phyloP scores from a whole-genome alignment of 768 basidiomycete genomes.

The Boletus rufocinnamomeus region DNA sequence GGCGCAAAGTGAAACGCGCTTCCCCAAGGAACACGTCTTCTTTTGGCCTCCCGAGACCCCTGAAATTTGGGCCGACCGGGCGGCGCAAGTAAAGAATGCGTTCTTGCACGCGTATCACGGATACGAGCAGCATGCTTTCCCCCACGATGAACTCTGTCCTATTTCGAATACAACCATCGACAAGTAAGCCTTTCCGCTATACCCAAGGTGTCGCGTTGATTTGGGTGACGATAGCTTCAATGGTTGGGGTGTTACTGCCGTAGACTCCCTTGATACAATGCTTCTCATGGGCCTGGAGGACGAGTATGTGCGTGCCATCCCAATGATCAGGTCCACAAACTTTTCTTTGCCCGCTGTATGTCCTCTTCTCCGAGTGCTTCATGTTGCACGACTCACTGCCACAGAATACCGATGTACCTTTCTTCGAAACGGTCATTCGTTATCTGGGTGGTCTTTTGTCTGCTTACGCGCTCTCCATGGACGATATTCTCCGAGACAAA shows the following conservation, averaged over 20 bases:
- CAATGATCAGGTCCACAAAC: conserved; percentile 48
- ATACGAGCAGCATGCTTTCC: conserved; percentile 61
- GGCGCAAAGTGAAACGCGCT: not conserved
- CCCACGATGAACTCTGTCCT: conserved; percentile 64
- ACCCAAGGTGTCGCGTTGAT: not conserved
- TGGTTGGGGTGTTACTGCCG: conserved; percentile 75
- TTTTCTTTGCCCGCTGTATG: conserved; percentile 51
- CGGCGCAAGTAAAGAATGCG: conserved; percentile 57
- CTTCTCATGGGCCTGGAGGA: conserved; percentile 73
- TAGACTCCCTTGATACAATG: conserved; percentile 88
- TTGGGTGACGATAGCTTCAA: conserved; percentile 57
- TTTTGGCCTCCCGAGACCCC: conserved; percentile 33
- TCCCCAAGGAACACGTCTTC: conserved; percentile 17
- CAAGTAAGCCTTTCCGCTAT: conserved; percentile 44
- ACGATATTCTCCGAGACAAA: conserved; percentile 60
- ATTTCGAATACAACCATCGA: conserved; percentile 47
- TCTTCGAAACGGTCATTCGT: conserved; percentile 87
- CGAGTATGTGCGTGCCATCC: conserved; percentile 67
- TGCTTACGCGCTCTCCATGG: conserved; percentile 73
- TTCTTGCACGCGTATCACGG: conserved; percentile 70
- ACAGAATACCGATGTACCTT: conserved; percentile 46
- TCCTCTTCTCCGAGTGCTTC: not conserved
- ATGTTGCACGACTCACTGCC: not conserved
- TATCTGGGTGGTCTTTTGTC: conserved; percentile 88
- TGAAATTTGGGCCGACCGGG: conserved; percentile 51